Base-by-base conservation (phyloP, 129 eudicot genomes). In the Erigeron canadensis region DNA sequence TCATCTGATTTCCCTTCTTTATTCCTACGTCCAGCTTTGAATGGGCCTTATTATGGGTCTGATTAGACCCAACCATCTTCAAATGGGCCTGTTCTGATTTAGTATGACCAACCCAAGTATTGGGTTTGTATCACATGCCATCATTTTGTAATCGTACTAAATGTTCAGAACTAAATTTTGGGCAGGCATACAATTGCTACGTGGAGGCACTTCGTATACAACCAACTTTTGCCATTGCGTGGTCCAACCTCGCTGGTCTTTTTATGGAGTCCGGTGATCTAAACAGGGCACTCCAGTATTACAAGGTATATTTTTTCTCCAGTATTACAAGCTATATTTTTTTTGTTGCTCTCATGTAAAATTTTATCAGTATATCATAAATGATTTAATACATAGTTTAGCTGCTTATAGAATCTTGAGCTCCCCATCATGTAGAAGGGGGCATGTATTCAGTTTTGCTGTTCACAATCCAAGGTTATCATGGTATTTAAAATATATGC, bases 221-320 rank as follows among this genome's bases (percentile, higher is more conserved):
- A 55, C 99, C 99, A 54, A 90, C 84, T 79, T 88, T 89, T 79
- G 88, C 99, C 48, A 90, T 94, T 74, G 99, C 97, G 28, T 94
- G 99, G 99, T 94, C 99, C 68, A 94, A 94, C 72, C 96, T 94
- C 75, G 99, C 93, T 79, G 97, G 96, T 28, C 87, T 90, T 77
- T 90, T 90, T 74, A 90, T 94, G 99, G 99, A 94, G 72, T 81
- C 96, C 0, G 96, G 99, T 50, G 97, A 94, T 73, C 87, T 81
- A 48, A 84, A 75, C 50, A 82, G 92, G 80, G 99, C 99, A 70
- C 82, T 94, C 65, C 96, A 90, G 79, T 94, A 86, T 73, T 94
- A 94, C 81, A 94, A 88, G 97, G 99, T 90, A 71, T 77, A n/a
- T 51, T 63, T 19, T 10, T 43, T 0, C 82, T 94, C 65, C 96